These are phyloP conservation scores for Stemphylium lycopersici DNA, from an alignment of 2,329 filamentous ascomycete species.

Conservation along the genomic window DNA sequence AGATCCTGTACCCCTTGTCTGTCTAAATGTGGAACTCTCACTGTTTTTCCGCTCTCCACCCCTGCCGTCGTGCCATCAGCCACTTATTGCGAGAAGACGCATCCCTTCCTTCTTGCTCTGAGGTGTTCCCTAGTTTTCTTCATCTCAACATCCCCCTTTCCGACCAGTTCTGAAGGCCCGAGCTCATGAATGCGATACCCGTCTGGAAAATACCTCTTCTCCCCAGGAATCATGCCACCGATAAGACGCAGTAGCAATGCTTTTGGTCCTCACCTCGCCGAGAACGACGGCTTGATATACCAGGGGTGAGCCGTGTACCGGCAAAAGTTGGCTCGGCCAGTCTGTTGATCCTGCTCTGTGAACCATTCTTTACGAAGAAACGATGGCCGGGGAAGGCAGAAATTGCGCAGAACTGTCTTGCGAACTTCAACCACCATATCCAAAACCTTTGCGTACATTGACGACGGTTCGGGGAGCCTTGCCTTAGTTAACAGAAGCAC, in stretches of 20 bases:
- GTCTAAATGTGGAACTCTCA: not conserved
- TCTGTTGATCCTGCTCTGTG: constrained; percentile 49
- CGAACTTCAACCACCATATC: constrained; percentile 55
- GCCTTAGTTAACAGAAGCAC: too few species aligned
- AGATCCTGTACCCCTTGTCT: not conserved
- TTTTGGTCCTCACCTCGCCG: constrained; percentile 18
- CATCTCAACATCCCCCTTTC: constrained; percentile 46
- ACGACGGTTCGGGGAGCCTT: too few species aligned
- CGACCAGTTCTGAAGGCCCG: constrained; percentile 64
- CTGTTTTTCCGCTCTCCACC: not conserved
- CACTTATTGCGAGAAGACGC: not conserved
- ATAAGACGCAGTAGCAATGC: constrained; percentile 54
- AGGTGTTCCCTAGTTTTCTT: not conserved
- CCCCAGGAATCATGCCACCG: constrained; percentile 69
- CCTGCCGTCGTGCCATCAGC: too few species aligned
- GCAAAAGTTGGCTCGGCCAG: constrained; percentile 28
- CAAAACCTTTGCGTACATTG: too few species aligned
- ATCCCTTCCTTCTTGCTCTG: not conserved
- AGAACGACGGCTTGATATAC: constrained; percentile 37
- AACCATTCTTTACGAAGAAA: constrained; percentile 51
- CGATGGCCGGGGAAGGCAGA: constrained; percentile 63
- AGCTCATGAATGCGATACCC: constrained; percentile 66
- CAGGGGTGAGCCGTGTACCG: constrained; percentile 37
- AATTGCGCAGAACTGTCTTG: constrained; percentile 61
- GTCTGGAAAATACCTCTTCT: constrained; percentile 59